These are phyloP conservation scores for Ceratocystis cacaofunesta DNA, from an alignment of 2,329 filamentous ascomycete species.

Conservation along the genomic window DNA sequence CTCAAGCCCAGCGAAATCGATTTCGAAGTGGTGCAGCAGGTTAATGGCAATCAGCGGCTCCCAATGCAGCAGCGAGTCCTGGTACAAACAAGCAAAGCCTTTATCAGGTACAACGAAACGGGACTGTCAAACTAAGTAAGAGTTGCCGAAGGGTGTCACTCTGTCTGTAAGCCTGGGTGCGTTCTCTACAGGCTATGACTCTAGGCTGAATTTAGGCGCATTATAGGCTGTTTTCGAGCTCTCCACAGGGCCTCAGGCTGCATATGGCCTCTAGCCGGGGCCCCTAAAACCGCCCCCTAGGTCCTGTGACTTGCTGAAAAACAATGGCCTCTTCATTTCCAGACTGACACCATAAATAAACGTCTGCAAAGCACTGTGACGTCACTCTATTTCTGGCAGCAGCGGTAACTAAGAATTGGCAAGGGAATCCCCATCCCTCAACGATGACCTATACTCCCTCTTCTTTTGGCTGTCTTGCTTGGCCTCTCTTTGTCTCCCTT, in stretches of 20 bases:
- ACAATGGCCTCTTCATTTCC: not conserved
- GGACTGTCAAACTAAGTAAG: not conserved
- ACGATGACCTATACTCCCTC: not conserved
- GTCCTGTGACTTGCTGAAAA: not conserved
- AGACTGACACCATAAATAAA: not conserved
- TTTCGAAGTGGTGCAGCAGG: not conserved
- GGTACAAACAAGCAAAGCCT: constrained; percentile 8
- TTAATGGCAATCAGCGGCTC: not conserved
- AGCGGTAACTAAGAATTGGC: not conserved
- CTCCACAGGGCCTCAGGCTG: not conserved
- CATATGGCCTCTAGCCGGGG: too few relatives aligned
- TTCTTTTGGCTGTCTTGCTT: not conserved
- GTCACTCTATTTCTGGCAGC: not conserved
- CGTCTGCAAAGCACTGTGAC: not conserved
- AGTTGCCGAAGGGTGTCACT: not conserved
- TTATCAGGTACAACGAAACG: not conserved
- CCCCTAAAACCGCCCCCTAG: not conserved
- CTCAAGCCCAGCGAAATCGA: not conserved
- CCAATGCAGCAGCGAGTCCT: constrained; percentile 6
- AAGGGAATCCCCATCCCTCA: not conserved
- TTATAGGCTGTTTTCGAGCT: not conserved
- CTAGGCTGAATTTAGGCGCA: not conserved
- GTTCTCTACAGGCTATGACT: not conserved
- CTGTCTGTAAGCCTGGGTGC: too few relatives aligned
- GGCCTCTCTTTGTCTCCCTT: not conserved